Percentiles rank a stretch among this genome's conserved stretches.
These are phyloP conservation scores for Globisporangium megalacanthum DNA, from an alignment of 352 stramenopile species.

Conservation along the genomic window DNA sequence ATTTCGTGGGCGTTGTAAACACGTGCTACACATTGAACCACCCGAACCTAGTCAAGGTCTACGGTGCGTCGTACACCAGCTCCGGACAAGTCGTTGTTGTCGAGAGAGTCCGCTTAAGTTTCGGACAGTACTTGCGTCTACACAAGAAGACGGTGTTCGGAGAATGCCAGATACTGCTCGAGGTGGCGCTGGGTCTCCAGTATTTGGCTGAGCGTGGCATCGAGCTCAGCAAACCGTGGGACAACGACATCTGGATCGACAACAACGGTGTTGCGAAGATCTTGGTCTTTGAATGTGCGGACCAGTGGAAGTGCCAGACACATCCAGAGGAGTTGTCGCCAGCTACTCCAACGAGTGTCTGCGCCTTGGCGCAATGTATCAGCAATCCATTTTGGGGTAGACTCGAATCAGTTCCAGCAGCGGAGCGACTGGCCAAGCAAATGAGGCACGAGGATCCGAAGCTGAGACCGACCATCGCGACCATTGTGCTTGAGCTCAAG, in stretches of 20 bases:
- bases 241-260: neutral
- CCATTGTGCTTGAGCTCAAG: neutral
- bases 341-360: no score
- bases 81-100: neutral
- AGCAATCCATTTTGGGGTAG: no score
- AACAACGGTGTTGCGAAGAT: neutral
- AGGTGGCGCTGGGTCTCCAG: constrained; percentile 19
- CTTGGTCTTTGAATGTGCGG: neutral
- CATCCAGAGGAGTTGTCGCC: no score
- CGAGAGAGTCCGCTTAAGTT: neutral
- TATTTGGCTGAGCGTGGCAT: constrained; percentile 16
- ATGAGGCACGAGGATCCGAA: neutral
- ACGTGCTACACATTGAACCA: constrained; percentile 29
- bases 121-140: no score
- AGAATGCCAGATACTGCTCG: constrained; percentile 2
- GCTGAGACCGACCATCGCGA: neutral
- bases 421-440: neutral
- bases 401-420: no score
- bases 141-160: no score
- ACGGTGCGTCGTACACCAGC: constrained; percentile 13
- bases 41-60: constrained; percentile 15
- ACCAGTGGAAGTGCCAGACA: neutral
- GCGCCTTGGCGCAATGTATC: no score
- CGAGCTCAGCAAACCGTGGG: neutral
- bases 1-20: neutral